phyloP scores from a whole-genome alignment of 2,329 filamentous ascomycete genomes.

The Calycina herbarum region DNA sequence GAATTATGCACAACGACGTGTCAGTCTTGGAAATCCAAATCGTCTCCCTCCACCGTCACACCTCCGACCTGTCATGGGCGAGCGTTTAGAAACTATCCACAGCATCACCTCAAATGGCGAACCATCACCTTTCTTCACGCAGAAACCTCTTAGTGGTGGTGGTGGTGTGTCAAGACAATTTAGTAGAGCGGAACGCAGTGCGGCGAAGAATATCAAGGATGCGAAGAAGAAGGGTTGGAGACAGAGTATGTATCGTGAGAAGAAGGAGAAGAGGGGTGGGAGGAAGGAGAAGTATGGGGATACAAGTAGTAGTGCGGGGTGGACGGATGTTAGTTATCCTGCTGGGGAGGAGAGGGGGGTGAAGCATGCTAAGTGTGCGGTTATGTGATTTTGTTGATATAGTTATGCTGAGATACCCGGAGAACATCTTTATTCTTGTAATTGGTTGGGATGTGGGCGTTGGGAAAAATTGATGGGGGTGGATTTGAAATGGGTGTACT shows the following conservation, averaged over 20 bases:
- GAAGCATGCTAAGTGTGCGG: constrained; percentile 47
- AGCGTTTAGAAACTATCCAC: constrained; percentile 56
- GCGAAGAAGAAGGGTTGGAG: constrained; percentile 59
- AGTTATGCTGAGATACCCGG: not conserved
- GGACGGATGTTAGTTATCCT: constrained; percentile 49
- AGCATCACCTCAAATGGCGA: constrained; percentile 38
- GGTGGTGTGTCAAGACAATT: constrained; percentile 35
- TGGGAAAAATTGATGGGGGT: too few species aligned
- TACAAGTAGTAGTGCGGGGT: constrained; percentile 47
- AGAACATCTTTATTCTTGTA: not conserved
- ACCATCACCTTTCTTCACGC: constrained; percentile 25
- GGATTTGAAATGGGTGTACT: not conserved
- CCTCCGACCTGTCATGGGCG: constrained; percentile 47
- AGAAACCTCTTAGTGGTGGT: constrained; percentile 22
- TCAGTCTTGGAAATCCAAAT: constrained; percentile 21
- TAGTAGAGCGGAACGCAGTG: constrained; percentile 60
- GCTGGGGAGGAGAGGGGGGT: constrained; percentile 24
- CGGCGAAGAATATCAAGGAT: constrained; percentile 62
- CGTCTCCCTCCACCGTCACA: constrained; percentile 47
- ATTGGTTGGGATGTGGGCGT: not conserved
- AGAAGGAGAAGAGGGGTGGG: constrained; percentile 39
- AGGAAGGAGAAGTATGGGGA: constrained; percentile 46
- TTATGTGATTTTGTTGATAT: constrained; percentile 48
- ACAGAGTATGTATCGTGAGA: constrained; percentile 28
- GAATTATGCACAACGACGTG: constrained; percentile 23